phyloP scores from a whole-genome alignment of 495 filamentous ascomycete species.

The Neurospora africana region DNA sequence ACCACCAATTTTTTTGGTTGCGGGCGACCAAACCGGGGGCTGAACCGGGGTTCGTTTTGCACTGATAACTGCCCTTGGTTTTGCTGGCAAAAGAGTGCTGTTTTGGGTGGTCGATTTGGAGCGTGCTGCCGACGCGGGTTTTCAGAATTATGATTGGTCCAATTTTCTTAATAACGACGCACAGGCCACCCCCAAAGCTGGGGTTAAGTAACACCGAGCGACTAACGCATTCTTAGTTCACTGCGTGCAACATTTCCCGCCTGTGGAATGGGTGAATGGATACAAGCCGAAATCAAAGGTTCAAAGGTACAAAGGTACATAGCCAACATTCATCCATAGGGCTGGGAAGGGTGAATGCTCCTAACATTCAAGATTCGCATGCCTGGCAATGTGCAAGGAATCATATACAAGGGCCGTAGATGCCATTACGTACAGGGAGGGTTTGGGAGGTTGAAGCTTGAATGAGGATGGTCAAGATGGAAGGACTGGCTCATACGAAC shows the following conservation, averaged over 20 bases:
- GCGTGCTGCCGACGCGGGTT: slow-evolving; percentile 4
- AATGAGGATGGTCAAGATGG: not conserved
- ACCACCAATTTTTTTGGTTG: slow-evolving; percentile 22
- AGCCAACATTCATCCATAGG: not conserved
- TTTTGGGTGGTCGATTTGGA: slow-evolving; percentile 21
- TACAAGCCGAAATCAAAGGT: not conserved
- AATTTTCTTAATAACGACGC: slow-evolving; percentile 13
- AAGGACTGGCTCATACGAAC: not conserved
- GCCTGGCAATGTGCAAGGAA: not conserved
- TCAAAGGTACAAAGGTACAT: not conserved
- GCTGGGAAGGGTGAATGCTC: not conserved
- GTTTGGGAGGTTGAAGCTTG: not conserved
- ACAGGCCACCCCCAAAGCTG: slow-evolving; percentile 10
- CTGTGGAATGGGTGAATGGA: not conserved
- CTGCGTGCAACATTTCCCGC: not conserved
- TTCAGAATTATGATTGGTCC: slow-evolving; percentile 23
- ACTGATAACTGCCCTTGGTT: slow-evolving; percentile 17
- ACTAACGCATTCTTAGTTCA: not conserved
- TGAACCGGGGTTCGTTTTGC: slow-evolving; percentile 26
- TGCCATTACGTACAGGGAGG: not conserved
- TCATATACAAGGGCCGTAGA: not conserved
- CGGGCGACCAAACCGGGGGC: slow-evolving; percentile 6
- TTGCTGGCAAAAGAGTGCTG: slow-evolving; percentile 18
- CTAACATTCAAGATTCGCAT: not conserved
- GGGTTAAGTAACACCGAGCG: not conserved